Conservation (phyloP, 768 basidiomycete species). For the Asterophora parasitica region DNA sequence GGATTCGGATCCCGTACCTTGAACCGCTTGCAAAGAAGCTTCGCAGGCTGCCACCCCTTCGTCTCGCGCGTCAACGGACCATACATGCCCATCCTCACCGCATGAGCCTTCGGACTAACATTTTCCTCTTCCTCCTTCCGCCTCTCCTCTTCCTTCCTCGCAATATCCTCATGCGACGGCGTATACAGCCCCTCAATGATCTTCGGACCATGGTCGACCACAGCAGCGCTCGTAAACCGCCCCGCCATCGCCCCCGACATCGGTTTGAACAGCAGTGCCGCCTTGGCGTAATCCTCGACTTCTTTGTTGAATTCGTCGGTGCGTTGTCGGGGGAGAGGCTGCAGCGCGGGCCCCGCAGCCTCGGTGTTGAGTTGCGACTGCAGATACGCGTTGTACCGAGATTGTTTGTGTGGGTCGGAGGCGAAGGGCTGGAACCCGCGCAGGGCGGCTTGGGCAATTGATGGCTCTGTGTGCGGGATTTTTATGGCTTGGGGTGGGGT, state of each 20-base stretch:
- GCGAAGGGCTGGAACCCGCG: slow-evolving; percentile 88
- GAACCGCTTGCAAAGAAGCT: slow-evolving; percentile 88
- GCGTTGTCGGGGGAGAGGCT: slow-evolving; percentile 52
- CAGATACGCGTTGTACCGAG: slow-evolving; percentile 81
- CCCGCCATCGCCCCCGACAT: slow-evolving; percentile 90
- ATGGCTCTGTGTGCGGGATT: slow-evolving; percentile 63
- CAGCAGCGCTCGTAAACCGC: slow-evolving; percentile 81
- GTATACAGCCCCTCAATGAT: slow-evolving; percentile 65
- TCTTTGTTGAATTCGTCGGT: slow-evolving; percentile 76
- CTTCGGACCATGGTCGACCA: slow-evolving; percentile 62
- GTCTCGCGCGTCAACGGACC: slow-evolving; percentile 80
- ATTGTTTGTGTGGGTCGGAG: slow-evolving; percentile 71
- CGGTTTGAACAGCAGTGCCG: slow-evolving; percentile 88
- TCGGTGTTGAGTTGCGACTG: slow-evolving; percentile 58
- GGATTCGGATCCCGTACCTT: slow-evolving; percentile 86
- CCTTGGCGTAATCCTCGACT: slow-evolving; percentile 78
- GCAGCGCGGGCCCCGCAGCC: slow-evolving; percentile 42
- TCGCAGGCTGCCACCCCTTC: slow-evolving; percentile 74
- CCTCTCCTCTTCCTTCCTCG: slow-evolving; percentile 37
- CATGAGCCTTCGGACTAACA: slow-evolving; percentile 72
- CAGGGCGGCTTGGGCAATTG: slow-evolving; percentile 82
- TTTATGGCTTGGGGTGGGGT: slow-evolving; percentile 23
- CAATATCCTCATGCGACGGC: slow-evolving; percentile 43
- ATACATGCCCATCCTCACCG: slow-evolving; percentile 86
- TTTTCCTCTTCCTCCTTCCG: slow-evolving; percentile 47